Evolutionary conservation across 2,329 filamentous ascomycete species (phyloP).

Genomic region (Pezicula neosporulosa): DNA sequence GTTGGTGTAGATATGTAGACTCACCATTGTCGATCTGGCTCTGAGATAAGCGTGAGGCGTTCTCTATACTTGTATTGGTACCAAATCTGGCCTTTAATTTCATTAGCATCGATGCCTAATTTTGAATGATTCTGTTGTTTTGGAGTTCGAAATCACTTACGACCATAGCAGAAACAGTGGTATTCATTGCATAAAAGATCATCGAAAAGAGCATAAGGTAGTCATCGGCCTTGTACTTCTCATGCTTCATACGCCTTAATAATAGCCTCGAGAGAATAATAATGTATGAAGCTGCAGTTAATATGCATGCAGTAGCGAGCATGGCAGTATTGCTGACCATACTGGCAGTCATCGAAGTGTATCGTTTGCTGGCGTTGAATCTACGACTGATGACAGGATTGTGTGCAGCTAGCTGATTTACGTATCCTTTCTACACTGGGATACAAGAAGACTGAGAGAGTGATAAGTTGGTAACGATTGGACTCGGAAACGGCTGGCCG

Average conservation of each 20-base stretch:
- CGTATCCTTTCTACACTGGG: too few relatives aligned
- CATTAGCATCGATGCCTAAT: not conserved
- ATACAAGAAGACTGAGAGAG: too few relatives aligned
- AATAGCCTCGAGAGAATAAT: constrained; percentile 15
- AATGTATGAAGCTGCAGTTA: constrained; percentile 13
- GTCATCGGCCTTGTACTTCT: constrained; percentile 16
- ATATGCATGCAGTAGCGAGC: constrained; percentile 10
- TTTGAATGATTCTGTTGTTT: not conserved
- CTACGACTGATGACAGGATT: too few relatives aligned
- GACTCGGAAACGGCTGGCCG: too few relatives aligned
- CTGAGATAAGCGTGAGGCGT: constrained; percentile 3
- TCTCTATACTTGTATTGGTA: constrained; percentile 7
- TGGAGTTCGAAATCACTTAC: constrained; percentile 4
- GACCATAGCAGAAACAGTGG: constrained; percentile 9
- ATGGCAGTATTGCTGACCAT: not conserved
- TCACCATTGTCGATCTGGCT: constrained; percentile 1
- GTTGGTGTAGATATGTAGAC: not conserved
- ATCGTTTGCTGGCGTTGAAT: too few relatives aligned
- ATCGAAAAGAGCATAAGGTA: constrained; percentile 15
- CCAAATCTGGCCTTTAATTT: constrained; percentile 12
- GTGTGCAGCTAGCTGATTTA: too few relatives aligned
- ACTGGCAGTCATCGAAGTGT: not conserved
- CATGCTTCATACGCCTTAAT: constrained; percentile 17
- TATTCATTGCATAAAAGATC: constrained; percentile 9
- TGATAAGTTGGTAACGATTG: too few relatives aligned